A percentile compares a stretch with the other conserved stretches of the same genome.
phyloP scores from a whole-genome alignment of 768 basidiomycete species.

The Cyclocybe cylindracea region DNA sequence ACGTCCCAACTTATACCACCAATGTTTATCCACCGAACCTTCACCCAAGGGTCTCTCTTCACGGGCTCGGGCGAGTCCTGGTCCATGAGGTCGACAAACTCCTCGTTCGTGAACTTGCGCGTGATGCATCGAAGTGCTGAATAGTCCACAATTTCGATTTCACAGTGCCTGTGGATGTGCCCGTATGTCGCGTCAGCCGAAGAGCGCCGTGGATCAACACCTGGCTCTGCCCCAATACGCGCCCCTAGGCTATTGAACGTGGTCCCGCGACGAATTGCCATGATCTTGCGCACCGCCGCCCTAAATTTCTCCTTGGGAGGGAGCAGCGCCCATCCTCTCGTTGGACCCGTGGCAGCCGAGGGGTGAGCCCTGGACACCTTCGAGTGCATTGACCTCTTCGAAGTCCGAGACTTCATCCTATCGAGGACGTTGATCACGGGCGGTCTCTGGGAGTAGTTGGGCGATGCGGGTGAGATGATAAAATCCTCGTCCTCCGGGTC shows the following conservation, averaged over 20 bases:
- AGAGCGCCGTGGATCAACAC: slow-evolving; percentile 64
- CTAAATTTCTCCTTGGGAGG: slow-evolving; percentile 56
- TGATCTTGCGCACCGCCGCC: slow-evolving; percentile 58
- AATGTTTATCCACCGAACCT: slow-evolving; percentile 76
- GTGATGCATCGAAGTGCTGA: slow-evolving; percentile 54
- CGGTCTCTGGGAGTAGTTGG: slow-evolving; percentile 7
- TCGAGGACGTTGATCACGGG: background rate
- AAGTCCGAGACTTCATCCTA: slow-evolving; percentile 14
- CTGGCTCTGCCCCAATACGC: slow-evolving; percentile 68
- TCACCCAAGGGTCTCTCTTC: slow-evolving; percentile 58
- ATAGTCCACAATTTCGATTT: slow-evolving; percentile 71
- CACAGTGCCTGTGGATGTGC: slow-evolving; percentile 58
- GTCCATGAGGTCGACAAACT: slow-evolving; percentile 59
- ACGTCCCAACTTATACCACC: slow-evolving; percentile 74
- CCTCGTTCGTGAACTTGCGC: slow-evolving; percentile 57
- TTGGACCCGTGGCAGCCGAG: slow-evolving; percentile 1
- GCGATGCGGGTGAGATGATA: slow-evolving; percentile 6
- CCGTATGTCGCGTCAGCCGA: slow-evolving; percentile 58
- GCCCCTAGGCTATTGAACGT: slow-evolving; percentile 27
- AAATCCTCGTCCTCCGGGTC: slow-evolving; percentile 50
- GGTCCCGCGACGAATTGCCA: slow-evolving; percentile 60
- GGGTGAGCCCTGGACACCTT: slow-evolving; percentile 16
- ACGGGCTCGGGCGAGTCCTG: slow-evolving; percentile 37
- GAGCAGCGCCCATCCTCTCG: slow-evolving; percentile 15
- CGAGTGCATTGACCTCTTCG: slow-evolving; percentile 18